Conservation (phyloP, 208 protist genomes). For the Crithidia sp. region DNA sequence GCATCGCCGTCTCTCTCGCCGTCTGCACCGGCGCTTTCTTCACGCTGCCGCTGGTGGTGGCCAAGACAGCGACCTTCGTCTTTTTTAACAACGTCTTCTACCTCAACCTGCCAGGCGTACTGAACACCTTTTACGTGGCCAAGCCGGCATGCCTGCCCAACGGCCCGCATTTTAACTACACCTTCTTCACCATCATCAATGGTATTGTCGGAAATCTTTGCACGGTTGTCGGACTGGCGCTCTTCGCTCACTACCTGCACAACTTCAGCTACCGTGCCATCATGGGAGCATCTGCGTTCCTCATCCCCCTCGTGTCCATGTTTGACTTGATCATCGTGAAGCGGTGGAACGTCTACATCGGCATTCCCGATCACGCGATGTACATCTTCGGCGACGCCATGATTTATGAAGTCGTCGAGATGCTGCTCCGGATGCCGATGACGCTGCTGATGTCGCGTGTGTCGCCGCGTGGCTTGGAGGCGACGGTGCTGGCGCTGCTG, state of each 20-base stretch:
- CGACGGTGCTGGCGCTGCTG: slow-evolving; percentile 16
- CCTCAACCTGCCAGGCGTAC: slow-evolving; percentile 55
- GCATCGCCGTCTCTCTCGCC: slow-evolving; percentile 28
- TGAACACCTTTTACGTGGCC: slow-evolving; percentile 70
- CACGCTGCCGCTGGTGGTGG: slow-evolving; percentile 43
- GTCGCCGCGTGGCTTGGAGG: slow-evolving; percentile 14
- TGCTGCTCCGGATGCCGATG: slow-evolving; percentile 77
- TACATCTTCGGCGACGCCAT: slow-evolving; percentile 80
- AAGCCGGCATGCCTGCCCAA: slow-evolving; percentile 48
- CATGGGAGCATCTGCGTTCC: slow-evolving; percentile 60
- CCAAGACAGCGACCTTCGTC: slow-evolving; percentile 40
- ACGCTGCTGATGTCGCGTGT: slow-evolving; percentile 29
- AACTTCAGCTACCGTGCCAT: slow-evolving; percentile 58
- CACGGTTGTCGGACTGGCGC: slow-evolving; percentile 46
- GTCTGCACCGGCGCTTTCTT: slow-evolving; percentile 30
- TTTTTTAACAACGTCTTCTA: slow-evolving; percentile 50
- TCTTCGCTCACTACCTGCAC: slow-evolving; percentile 61
- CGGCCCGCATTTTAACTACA: slow-evolving; percentile 71
- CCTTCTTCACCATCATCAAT: slow-evolving; percentile 65
- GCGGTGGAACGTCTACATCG: slow-evolving; percentile 68
- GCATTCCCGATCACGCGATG: slow-evolving; percentile 69
- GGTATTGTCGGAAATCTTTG: slow-evolving; percentile 47
- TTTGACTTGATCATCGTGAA: slow-evolving; percentile 83
- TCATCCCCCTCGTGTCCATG: slow-evolving; percentile 53
- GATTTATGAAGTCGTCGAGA: slow-evolving; percentile 56